These are phyloP conservation scores for Crucihimalaya himalaica DNA, from an alignment of 345 rosid species.

Conservation along the genomic window DNA sequence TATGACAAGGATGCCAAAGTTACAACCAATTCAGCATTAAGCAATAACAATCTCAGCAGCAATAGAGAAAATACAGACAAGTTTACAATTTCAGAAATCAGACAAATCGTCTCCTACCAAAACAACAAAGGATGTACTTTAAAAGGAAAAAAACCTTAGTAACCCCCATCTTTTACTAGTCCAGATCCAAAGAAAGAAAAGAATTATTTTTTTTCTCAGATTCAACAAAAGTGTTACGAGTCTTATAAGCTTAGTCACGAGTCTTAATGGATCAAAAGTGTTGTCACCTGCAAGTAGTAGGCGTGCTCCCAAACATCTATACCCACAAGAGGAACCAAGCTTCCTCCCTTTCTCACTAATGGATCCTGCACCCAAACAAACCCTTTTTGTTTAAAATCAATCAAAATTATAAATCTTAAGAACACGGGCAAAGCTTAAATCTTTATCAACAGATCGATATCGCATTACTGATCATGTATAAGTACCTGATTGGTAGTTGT, in stretches of 20 bases:
- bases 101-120: not conserved
- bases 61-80: not conserved
- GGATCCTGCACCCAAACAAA: no score
- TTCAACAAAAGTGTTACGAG: no score
- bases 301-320: conserved; percentile 99
- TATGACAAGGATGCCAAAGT: not conserved
- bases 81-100: conserved; percentile 7
- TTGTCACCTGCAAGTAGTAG: conserved; percentile 85
- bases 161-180: not conserved
- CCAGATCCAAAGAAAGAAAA: not conserved
- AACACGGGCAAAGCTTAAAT: no score
- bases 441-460: no score
- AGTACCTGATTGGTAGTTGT: no score
- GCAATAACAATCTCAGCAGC: conserved; percentile 13
- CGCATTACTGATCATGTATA: no score
- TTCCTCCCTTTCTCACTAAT: no score
- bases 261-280: not conserved
- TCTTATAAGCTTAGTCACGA: conserved; percentile 3
- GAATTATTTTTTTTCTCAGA: no score
- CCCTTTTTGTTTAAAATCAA: no score
- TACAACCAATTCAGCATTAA: conserved; percentile 22
- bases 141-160: not conserved
- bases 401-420: no score
- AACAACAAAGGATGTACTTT: conserved; percentile 13
- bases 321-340: no score